A percentile compares a stretch with the other conserved stretches of the same genome.
Conservation (phyloP, 1,284 basidiomycete species). For the Pseudozyma tsukubaensis region DNA sequence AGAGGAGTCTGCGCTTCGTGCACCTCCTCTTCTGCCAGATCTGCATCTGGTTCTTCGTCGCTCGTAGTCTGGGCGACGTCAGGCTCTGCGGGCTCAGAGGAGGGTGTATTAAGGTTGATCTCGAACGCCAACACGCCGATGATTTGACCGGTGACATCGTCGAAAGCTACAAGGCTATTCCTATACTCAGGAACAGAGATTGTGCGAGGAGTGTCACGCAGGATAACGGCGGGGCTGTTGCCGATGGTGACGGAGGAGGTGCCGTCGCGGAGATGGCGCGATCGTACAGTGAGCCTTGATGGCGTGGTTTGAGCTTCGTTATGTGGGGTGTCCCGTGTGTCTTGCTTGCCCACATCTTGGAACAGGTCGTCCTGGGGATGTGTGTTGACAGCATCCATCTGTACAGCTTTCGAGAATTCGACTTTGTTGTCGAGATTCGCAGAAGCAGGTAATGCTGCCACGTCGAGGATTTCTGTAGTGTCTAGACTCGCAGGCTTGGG, state of each 20-base stretch:
- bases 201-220: conserved; percentile 5
- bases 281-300: conserved; percentile 8
- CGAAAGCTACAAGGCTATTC: conserved; percentile 56
- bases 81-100: neutral
- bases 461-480: neutral
- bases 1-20: conserved; percentile 24
- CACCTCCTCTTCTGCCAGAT: conserved; percentile 10
- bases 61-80: neutral
- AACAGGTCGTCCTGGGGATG: neutral
- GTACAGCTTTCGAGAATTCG: too few species aligned
- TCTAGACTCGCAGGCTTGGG: neutral
- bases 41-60: conserved; percentile 8
- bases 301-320: neutral
- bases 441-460: neutral
- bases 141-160: conserved; percentile 56
- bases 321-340: neutral
- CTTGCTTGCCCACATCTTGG: too few species aligned
- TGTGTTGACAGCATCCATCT: neutral
- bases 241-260: conserved; percentile 17
- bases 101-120: conserved; percentile 28
- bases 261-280: conserved; percentile 20
- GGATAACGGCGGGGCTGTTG: conserved; percentile 12
- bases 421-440: too few species aligned
- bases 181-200: conserved; percentile 28
- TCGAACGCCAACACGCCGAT: conserved; percentile 51